Conservation (phyloP, 495 filamentous ascomycete genomes). For the Penicillium desertorum region DNA sequence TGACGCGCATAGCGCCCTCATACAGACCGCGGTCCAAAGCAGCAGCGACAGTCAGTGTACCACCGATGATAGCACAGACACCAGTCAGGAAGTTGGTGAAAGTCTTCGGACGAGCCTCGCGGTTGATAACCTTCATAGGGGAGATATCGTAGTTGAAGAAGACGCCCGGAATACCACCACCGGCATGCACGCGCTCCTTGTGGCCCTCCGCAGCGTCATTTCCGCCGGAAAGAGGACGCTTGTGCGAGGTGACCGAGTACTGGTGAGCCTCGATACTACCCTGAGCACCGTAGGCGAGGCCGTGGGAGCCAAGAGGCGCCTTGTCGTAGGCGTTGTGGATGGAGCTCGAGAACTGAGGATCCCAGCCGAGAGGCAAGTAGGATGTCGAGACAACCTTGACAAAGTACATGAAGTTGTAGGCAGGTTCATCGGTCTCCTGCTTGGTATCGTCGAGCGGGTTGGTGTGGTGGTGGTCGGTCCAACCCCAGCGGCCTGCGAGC, state of each 20-base stretch:
- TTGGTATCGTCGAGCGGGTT: constrained; percentile 86
- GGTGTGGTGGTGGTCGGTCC: constrained; percentile 87
- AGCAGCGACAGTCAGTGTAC: constrained; percentile 92
- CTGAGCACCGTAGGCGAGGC: constrained; percentile 54
- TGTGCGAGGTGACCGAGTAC: constrained; percentile 95
- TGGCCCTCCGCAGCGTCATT: constrained; percentile 82
- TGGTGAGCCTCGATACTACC: constrained; percentile 96
- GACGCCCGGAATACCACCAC: constrained; percentile 91
- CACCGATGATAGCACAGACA: constrained; percentile 90
- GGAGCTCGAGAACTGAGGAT: constrained; percentile 46
- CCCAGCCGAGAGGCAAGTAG: constrained; percentile 88
- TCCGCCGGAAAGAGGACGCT: constrained; percentile 78
- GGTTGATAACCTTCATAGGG: constrained; percentile 99
- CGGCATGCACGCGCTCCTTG: constrained; percentile 81
- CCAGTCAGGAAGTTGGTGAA: constrained; percentile 91
- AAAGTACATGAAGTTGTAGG: constrained; percentile 98
- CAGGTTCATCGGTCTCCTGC: constrained; percentile 75
- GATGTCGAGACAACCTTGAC: constrained; percentile 96
- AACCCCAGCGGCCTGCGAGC: constrained; percentile 64
- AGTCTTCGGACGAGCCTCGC: constrained; percentile 81
- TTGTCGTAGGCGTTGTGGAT: constrained; percentile 53
- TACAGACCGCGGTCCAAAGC: constrained; percentile 90
- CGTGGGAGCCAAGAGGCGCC: constrained; percentile 61
- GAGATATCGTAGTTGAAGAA: constrained; percentile 99
- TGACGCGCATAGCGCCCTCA: constrained; percentile 77